phyloP scores from a whole-genome alignment of 2,329 filamentous ascomycete species.

The Diaporthe longicolla region DNA sequence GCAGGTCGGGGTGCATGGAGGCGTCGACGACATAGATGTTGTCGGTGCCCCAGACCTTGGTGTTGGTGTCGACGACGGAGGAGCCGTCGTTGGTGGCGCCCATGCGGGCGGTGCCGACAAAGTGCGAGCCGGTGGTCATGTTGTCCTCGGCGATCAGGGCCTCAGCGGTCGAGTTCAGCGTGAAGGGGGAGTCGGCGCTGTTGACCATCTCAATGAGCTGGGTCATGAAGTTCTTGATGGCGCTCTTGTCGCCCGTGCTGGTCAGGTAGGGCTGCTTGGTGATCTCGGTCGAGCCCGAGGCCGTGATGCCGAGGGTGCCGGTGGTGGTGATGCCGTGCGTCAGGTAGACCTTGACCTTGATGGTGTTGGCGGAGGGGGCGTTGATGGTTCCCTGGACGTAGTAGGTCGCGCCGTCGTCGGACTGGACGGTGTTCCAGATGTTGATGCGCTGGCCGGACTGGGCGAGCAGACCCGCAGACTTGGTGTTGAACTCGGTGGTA shows the following conservation, averaged over 20 bases:
- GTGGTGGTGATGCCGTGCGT: conserved; percentile 64
- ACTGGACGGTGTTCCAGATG: conserved; percentile 61
- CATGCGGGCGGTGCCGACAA: conserved; percentile 51
- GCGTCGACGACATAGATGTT: conserved; percentile 75
- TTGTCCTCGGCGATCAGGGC: conserved; percentile 42
- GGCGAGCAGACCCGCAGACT: conserved; percentile 56
- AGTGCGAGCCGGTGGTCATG: conserved; percentile 49
- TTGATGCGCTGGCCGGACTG: conserved; percentile 62
- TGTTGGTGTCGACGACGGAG: conserved; percentile 51
- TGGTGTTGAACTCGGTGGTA: conserved; percentile 53
- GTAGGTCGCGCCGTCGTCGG: conserved; percentile 56
- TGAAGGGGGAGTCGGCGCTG: conserved; percentile 46
- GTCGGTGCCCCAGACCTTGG: conserved; percentile 71
- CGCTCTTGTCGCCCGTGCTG: conserved; percentile 50
- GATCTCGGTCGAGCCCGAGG: conserved; percentile 58
- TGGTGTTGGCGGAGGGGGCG: conserved; percentile 56
- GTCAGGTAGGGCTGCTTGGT: conserved; percentile 54
- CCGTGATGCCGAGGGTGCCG: conserved; percentile 59
- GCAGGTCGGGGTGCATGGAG: conserved; percentile 74
- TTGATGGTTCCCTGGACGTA: conserved; percentile 62
- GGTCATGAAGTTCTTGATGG: conserved; percentile 48
- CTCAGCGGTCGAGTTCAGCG: conserved; percentile 41
- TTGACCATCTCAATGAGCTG: conserved; percentile 48
- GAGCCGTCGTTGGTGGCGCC: conserved; percentile 50
- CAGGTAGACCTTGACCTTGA: conserved; percentile 65